phyloP scores from a whole-genome alignment of 495 filamentous ascomycete genomes.

The Xylaria sp. region DNA sequence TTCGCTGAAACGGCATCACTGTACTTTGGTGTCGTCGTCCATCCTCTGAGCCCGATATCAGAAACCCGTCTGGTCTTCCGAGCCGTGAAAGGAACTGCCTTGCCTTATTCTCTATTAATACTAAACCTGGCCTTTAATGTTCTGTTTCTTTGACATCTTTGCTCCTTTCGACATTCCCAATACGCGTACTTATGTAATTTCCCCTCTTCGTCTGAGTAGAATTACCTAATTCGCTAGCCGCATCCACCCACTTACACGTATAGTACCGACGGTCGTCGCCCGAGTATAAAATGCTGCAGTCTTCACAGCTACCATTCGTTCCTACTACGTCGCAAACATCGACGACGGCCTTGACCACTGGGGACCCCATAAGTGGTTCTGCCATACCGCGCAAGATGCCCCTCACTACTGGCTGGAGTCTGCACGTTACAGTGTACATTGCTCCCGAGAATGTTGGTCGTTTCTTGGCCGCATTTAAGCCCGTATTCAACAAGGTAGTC shows the following conservation, averaged over 20 bases:
- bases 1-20: slow-evolving; percentile 16
- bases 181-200: background rate
- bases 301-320: slow-evolving; percentile 24
- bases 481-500: slow-evolving; percentile 50
- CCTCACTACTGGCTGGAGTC: slow-evolving; percentile 32
- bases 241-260: background rate
- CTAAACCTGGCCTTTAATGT: background rate
- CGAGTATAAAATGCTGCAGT: slow-evolving; percentile 26
- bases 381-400: slow-evolving; percentile 25
- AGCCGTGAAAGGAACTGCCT: background rate
- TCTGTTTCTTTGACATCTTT: background rate
- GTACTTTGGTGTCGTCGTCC: slow-evolving; percentile 23
- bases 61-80: background rate
- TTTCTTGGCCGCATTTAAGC: slow-evolving; percentile 51
- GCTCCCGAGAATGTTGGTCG: slow-evolving; percentile 48
- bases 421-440: slow-evolving; percentile 55
- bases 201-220: background rate
- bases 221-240: background rate
- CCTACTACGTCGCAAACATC: background rate
- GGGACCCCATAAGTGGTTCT: background rate
- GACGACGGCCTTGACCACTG: slow-evolving; percentile 13
- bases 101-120: slow-evolving; percentile 23
- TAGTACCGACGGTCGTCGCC: background rate
- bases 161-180: background rate
- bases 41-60: background rate